phyloP scores from a whole-genome alignment of 2,329 filamentous ascomycete species.

The Periglandula ipomoeae region DNA sequence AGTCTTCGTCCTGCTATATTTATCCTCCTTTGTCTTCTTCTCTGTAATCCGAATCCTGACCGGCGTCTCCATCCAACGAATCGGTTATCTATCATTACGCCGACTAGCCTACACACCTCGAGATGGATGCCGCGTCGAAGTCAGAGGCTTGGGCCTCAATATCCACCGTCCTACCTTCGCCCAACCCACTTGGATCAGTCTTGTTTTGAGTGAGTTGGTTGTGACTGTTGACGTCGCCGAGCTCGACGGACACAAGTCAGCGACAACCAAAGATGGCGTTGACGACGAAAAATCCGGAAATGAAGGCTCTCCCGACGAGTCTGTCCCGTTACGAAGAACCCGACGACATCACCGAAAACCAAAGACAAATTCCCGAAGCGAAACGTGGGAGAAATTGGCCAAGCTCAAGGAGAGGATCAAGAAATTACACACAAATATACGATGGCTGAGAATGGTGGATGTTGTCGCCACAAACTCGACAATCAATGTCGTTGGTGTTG shows the following conservation, averaged over 20 bases:
- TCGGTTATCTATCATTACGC: constrained; percentile 86
- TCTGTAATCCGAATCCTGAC: constrained; percentile 87
- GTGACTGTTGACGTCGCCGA: constrained; percentile 71
- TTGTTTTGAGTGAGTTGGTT: constrained; percentile 77
- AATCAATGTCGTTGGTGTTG: constrained; percentile 69
- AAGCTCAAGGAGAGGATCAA: constrained; percentile 79
- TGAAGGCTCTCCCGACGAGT: constrained; percentile 16
- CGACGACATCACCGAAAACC: constrained; percentile 10
- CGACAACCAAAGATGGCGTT: constrained; percentile 19
- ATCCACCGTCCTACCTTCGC: constrained; percentile 93
- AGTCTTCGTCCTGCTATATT: constrained; percentile 74
- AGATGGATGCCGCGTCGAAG: constrained; percentile 83
- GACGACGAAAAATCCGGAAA: constrained; percentile 16
- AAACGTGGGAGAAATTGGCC: constrained; percentile 74
- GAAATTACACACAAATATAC: constrained; percentile 72
- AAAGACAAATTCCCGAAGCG: constrained; percentile 41
- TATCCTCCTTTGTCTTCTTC: constrained; percentile 87
- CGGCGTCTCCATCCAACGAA: constrained; percentile 88
- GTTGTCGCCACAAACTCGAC: constrained; percentile 75
- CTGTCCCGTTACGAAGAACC: constrained; percentile 8
- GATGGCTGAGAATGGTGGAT: constrained; percentile 85
- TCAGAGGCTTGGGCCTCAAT: constrained; percentile 79
- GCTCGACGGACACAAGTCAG: constrained; percentile 42
- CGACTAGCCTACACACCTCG: constrained; percentile 82
- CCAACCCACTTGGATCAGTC: constrained; percentile 91